A percentile compares a stretch with the other conserved stretches of the same genome.
phyloP scores from a whole-genome alignment of 352 stramenopile genomes.

The Globisporangium sylvaticum region DNA sequence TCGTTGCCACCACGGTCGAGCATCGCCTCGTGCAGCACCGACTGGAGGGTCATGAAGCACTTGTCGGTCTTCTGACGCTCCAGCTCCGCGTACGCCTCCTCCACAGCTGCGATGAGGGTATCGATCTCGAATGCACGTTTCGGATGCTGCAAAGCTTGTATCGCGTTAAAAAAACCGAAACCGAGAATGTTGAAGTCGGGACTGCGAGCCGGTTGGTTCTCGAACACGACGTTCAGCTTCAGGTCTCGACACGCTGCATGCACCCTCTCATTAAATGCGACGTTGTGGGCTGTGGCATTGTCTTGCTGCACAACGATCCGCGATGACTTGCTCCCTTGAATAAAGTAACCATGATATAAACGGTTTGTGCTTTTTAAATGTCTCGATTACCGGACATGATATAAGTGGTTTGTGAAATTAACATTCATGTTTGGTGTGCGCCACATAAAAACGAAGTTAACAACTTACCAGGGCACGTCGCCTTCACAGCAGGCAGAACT shows the following conservation, averaged over 20 bases:
- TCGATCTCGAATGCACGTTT: not conserved
- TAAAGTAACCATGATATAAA: not conserved
- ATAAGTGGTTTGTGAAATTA: not conserved
- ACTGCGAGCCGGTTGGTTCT: constrained; percentile 16
- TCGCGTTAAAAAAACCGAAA: constrained; percentile 19
- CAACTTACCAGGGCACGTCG: not conserved
- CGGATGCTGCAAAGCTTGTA: constrained; percentile 20
- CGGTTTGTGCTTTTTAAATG: no score
- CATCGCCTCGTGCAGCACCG: constrained; percentile 22
- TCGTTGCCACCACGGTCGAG: constrained; percentile 16
- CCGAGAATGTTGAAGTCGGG: constrained; percentile 24
- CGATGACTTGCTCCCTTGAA: not conserved
- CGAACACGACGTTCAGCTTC: not conserved
- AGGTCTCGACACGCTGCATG: not conserved
- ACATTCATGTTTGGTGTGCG: not conserved
- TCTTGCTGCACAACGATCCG: constrained; percentile 8
- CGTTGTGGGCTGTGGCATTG: not conserved
- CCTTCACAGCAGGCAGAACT: constrained; percentile 7
- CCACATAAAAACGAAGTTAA: not conserved
- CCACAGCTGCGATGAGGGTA: constrained; percentile 10
- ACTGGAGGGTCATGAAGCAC: constrained; percentile 23
- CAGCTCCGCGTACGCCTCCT: constrained; percentile 16
- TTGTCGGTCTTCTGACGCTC: constrained; percentile 15
- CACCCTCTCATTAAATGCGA: not conserved
- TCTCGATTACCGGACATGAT: no score